Evolutionary conservation across 768 basidiomycete species (phyloP).

Genomic region (Suillus spraguei): DNA sequence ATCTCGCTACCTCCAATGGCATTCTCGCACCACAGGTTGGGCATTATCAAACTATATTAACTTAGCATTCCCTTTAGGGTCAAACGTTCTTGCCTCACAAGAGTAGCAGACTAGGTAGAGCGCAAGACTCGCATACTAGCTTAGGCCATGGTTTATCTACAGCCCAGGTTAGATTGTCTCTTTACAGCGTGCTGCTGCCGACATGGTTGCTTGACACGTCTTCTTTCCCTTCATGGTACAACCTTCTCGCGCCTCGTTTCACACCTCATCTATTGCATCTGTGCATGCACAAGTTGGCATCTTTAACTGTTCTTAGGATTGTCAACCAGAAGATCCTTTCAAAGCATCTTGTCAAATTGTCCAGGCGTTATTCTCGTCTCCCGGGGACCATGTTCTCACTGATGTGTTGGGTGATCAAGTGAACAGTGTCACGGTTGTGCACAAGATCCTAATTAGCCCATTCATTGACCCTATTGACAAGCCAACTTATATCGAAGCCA

Average conservation of each 20-base stretch:
- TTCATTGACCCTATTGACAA: constrained; percentile 78
- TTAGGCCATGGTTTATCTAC: no score
- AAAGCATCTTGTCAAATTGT: constrained; percentile 86
- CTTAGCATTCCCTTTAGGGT: no score
- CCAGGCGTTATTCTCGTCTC: constrained; percentile 88
- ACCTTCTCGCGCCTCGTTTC: constrained; percentile 92
- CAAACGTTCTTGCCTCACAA: no score
- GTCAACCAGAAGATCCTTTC: constrained; percentile 94
- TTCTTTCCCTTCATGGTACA: constrained; percentile 93
- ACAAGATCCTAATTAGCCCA: constrained; percentile 88
- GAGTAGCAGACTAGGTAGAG: no score
- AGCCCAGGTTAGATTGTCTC: no score
- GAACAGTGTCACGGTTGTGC: constrained; percentile 90
- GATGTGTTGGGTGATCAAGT: constrained; percentile 97
- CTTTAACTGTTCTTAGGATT: constrained; percentile 90
- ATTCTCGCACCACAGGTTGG: no score
- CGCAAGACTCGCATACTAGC: no score
- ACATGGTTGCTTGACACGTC: constrained; percentile 98
- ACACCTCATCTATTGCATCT: constrained; percentile 95
- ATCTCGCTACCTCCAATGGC: no score
- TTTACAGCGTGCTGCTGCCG: constrained; percentile 78
- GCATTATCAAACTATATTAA: no score
- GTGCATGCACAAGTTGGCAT: constrained; percentile 97
- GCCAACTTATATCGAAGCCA: constrained; percentile 75
- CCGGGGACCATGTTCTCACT: constrained; percentile 86